phyloP scores from a whole-genome alignment of 1,284 basidiomycete genomes.

The Psilocybe mexicana region DNA sequence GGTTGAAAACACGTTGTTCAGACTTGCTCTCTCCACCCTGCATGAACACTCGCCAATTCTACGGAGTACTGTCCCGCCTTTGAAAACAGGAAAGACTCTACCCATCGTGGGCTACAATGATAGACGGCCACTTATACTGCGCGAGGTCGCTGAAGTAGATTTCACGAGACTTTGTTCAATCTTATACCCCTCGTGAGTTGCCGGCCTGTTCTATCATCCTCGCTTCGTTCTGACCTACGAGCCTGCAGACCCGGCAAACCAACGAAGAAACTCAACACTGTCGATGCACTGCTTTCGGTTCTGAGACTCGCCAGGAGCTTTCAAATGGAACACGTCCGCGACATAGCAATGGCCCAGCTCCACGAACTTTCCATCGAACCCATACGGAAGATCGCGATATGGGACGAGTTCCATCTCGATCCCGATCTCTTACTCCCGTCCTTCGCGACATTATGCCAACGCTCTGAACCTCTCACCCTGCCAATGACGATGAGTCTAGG shows the following conservation, averaged over 20 bases:
- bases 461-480: conserved; percentile 32
- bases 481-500: conserved; percentile 34
- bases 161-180: conserved; percentile 23
- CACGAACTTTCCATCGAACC: conserved; percentile 34
- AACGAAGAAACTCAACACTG: conserved; percentile 20
- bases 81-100: conserved; percentile 23
- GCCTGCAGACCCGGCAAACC: conserved; percentile 19
- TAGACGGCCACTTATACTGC: conserved; percentile 28
- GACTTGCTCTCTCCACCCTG: conserved; percentile 26
- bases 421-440: conserved; percentile 33
- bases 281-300: conserved; percentile 31
- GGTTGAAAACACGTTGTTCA: conserved; percentile 32
- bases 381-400: conserved; percentile 38
- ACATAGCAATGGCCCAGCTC: conserved; percentile 27
- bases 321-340: conserved; percentile 27
- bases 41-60: conserved; percentile 30
- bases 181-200: conserved; percentile 21
- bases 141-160: conserved; percentile 18
- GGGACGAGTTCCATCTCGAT: conserved; percentile 36
- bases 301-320: conserved; percentile 31
- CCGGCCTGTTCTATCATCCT: background rate
- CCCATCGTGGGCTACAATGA: conserved; percentile 30
- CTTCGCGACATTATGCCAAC: conserved; percentile 36
- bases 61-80: conserved; percentile 27
- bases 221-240: background rate